phyloP scores from a whole-genome alignment of 2,329 filamentous ascomycete species.

The Cryphonectria parasitica region DNA sequence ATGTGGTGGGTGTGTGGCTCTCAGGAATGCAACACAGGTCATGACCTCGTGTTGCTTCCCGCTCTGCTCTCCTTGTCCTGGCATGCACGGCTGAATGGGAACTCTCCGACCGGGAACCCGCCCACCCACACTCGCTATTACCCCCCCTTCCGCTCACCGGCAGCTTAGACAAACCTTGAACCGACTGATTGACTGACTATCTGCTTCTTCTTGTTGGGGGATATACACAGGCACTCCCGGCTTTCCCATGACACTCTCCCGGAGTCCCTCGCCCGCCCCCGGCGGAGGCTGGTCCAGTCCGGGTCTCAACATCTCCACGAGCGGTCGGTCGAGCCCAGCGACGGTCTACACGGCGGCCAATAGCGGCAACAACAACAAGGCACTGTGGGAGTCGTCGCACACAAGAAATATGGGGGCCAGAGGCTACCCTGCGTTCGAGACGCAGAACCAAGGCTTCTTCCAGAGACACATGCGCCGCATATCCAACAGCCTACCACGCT shows the following conservation, averaged over 20 bases:
- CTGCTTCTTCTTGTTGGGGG: neutral
- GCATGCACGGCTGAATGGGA: too few species aligned
- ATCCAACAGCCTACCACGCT: slow-evolving; percentile 77
- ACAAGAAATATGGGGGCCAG: slow-evolving; percentile 74
- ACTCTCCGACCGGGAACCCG: slow-evolving; percentile 15
- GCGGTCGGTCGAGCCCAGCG: slow-evolving; percentile 70
- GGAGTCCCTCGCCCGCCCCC: slow-evolving; percentile 82
- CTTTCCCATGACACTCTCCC: slow-evolving; percentile 77
- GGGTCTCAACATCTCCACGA: slow-evolving; percentile 70
- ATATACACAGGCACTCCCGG: slow-evolving; percentile 55
- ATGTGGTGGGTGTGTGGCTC: neutral
- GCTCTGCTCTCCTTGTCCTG: slow-evolving; percentile 13
- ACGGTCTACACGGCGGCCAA: slow-evolving; percentile 51
- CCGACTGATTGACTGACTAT: neutral
- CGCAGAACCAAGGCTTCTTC: slow-evolving; percentile 85
- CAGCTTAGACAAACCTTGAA: slow-evolving; percentile 2
- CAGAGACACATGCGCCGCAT: slow-evolving; percentile 80
- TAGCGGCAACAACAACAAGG: slow-evolving; percentile 55
- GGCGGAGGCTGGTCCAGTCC: slow-evolving; percentile 90
- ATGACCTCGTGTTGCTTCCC: slow-evolving; percentile 20
- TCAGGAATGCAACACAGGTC: slow-evolving; percentile 7
- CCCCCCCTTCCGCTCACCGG: slow-evolving; percentile 12
- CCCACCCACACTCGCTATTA: slow-evolving; percentile 1
- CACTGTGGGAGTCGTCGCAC: slow-evolving; percentile 77
- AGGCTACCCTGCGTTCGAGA: slow-evolving; percentile 75